Evolutionary conservation across 176 grass and related monocot genomes (phyloP).

Genomic region (Carex kokanica): DNA sequence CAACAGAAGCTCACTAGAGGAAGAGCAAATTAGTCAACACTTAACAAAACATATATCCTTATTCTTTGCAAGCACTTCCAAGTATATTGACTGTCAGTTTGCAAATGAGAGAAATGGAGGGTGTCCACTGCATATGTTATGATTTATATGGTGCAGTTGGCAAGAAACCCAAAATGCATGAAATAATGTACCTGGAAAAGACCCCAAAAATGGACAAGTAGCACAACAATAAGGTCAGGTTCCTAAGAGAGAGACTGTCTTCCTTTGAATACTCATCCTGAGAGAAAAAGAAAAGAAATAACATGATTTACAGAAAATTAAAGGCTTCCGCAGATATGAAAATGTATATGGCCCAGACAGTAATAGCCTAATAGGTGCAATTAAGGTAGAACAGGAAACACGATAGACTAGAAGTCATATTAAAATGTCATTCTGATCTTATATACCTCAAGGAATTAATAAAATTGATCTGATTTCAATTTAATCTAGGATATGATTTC

Average conservation of each 20-base stretch:
- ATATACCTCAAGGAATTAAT: background rate
- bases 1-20: no score
- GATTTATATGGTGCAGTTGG: background rate
- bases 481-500: background rate
- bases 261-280: constrained; percentile 87
- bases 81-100: background rate
- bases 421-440: background rate
- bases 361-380: background rate
- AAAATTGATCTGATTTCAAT: background rate
- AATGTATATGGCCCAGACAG: background rate
- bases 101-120: background rate
- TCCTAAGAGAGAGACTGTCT: constrained; percentile 66
- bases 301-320: constrained; percentile 18
- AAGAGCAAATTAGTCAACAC: background rate
- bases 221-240: constrained; percentile 65
- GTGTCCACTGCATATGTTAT: background rate
- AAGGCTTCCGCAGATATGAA: background rate
- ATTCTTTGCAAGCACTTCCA: background rate
- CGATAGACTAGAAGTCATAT: background rate
- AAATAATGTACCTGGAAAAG: constrained; percentile 57
- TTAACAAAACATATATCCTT: background rate
- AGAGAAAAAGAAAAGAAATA: constrained; percentile 12
- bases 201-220: constrained; percentile 83
- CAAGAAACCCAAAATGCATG: background rate
- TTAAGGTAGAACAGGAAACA: background rate